These are phyloP conservation scores for Helianthus annuus DNA, from an alignment of 129 eudicot genomes.

Conservation along the genomic window HanXRQr2.0-SUNRISE NC_035446.2:44891723-44892222, in stretches of 20 bases:
- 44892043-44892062: no score
- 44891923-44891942: conserved; percentile 64
- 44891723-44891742: conserved; percentile 3
- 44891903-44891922: conserved; percentile 61
- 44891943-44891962: conserved; percentile 42
- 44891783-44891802: conserved; percentile 32
- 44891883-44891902: conserved; percentile 57
- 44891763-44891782: conserved; percentile 64
- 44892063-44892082: no score
- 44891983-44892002: conserved; percentile 89
- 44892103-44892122: no score
- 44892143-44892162: no score
- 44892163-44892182: no score
- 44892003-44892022: not conserved
- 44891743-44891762: conserved; percentile 91
- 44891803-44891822: conserved; percentile 65
- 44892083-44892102: no score
- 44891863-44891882: conserved; percentile 33
- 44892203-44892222: no score
- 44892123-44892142: no score
- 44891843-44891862: conserved; percentile 51
- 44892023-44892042: no score
- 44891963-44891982: conserved; percentile 71
- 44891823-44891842: conserved; percentile 27
- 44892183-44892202: not conserved